Conservation (phyloP, 345 rosid species). For the Gossypium anomalum region DNA sequence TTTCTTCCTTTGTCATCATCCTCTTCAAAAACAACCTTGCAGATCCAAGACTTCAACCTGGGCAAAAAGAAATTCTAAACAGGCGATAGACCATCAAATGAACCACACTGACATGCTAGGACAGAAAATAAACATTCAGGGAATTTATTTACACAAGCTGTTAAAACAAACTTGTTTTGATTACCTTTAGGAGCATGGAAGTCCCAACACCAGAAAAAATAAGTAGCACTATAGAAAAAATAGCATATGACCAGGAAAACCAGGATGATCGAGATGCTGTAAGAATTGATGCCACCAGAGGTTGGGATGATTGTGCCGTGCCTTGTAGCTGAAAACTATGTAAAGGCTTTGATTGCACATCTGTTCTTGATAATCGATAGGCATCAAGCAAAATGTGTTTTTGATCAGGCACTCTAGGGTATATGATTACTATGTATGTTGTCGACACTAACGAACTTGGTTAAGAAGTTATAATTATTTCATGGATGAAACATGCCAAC, state of each 20-base stretch:
- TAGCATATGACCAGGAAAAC: conserved; percentile 22
- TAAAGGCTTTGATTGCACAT: conserved; percentile 5
- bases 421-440: background rate
- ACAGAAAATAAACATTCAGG: background rate
- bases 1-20: conserved; percentile 5
- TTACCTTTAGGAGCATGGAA: conserved; percentile 22
- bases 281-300: conserved; percentile 1
- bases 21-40: conserved; percentile 23
- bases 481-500: background rate
- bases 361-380: conserved; percentile 2
- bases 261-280: conserved; percentile 7
- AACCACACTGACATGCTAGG: background rate
- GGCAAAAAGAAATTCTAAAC: conserved; percentile 22
- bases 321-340: conserved; percentile 1
- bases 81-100: conserved; percentile 12
- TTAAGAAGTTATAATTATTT: background rate
- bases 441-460: background rate
- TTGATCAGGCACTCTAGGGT: background rate
- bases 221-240: conserved; percentile 17
- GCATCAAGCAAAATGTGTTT: background rate
- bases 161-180: background rate
- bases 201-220: conserved; percentile 23
- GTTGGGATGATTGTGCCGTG: conserved; percentile 8
- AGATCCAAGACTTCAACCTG: conserved; percentile 29
- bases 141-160: background rate